phyloP scores from a whole-genome alignment of 2,329 filamentous ascomycete species.

The Alternaria dauci region DNA sequence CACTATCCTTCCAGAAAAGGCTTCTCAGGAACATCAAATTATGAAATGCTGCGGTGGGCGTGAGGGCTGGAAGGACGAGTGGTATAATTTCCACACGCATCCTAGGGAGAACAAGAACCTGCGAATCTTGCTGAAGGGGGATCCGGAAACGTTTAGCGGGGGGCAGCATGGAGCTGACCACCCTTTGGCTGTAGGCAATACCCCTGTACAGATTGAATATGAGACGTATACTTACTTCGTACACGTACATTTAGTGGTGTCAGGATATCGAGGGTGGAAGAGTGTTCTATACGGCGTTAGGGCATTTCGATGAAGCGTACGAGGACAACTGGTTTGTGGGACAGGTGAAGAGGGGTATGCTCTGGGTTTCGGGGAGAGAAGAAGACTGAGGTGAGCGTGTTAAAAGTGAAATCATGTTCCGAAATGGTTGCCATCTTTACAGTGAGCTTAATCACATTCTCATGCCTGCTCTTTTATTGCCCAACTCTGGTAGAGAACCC shows the following conservation, averaged over 20 bases:
- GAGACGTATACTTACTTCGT: background rate
- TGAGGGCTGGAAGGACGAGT: slow-evolving; percentile 36
- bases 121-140: slow-evolving; percentile 30
- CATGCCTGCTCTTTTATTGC: background rate
- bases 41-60: slow-evolving; percentile 7
- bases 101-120: slow-evolving; percentile 32
- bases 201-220: background rate
- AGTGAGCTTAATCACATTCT: background rate
- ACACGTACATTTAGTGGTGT: slow-evolving; percentile 25
- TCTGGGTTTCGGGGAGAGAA: slow-evolving; percentile 26
- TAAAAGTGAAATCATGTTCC: background rate
- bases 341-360: slow-evolving; percentile 27
- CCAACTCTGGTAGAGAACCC: background rate
- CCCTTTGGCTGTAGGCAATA: slow-evolving; percentile 23
- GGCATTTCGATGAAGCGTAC: slow-evolving; percentile 42
- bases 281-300: slow-evolving; percentile 33
- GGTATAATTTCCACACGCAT: slow-evolving; percentile 41
- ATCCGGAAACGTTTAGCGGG: slow-evolving; percentile 30
- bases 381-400: background rate
- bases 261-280: slow-evolving; percentile 42
- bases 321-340: slow-evolving; percentile 33
- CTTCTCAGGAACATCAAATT: slow-evolving; percentile 15
- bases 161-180: slow-evolving; percentile 38
- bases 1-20: slow-evolving; percentile 21
- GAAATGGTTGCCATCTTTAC: background rate